Conservation (phyloP, 202 grass and related monocot genomes). For the Musa balbisiana region DNA sequence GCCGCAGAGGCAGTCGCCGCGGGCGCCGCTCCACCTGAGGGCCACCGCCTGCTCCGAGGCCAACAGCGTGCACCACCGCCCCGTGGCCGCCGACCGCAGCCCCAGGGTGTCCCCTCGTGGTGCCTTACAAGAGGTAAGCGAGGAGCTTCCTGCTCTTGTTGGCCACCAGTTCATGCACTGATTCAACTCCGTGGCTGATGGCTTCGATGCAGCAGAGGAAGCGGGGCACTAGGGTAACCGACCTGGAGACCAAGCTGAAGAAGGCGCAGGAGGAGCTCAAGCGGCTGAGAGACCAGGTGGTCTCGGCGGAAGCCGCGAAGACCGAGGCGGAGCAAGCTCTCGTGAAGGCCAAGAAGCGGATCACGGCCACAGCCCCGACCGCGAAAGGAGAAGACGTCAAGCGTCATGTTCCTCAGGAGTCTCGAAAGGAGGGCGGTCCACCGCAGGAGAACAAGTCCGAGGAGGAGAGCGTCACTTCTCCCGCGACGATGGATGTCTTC, state of each 20-base stretch:
- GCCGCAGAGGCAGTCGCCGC: constrained; percentile 11
- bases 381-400: not conserved
- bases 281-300: constrained; percentile 20
- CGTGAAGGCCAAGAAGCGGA: constrained; percentile 11
- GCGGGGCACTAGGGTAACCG: constrained; percentile 1
- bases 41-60: constrained; percentile 19
- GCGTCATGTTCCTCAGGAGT: not conserved
- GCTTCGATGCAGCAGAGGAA: constrained; percentile 6
- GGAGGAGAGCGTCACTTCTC: not conserved
- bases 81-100: not conserved
- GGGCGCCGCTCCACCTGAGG: constrained; percentile 12
- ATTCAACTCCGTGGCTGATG: not conserved
- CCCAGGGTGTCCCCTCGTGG: constrained; percentile 14
- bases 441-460: not conserved
- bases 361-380: not conserved
- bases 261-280: constrained; percentile 16
- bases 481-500: constrained; percentile 11
- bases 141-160: not conserved
- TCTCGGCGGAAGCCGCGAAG: constrained; percentile 13
- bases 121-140: constrained; percentile 7
- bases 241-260: constrained; percentile 14
- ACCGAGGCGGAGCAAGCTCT: constrained; percentile 6
- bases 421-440: not conserved
- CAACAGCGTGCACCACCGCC: constrained; percentile 4
- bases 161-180: not conserved